Percentiles rank a stretch among this genome's conserved stretches.
These are phyloP conservation scores for Yamadazyma triangularis DNA, from an alignment of 1,139 yeast species.

Conservation along the genomic window DNA sequence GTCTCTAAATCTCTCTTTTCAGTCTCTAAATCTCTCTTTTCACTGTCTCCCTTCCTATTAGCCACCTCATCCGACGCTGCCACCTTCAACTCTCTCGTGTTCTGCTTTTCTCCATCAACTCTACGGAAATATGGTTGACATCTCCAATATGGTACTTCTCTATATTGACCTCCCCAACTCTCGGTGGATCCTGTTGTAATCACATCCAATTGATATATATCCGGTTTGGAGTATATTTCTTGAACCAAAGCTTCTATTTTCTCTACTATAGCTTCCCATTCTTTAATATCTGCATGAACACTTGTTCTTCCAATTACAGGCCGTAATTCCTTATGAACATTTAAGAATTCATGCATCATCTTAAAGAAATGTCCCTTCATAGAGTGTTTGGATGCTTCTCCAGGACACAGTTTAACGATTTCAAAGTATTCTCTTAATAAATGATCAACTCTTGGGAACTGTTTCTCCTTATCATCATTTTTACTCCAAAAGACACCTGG, in stretches of 20 bases:
- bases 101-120: slow-evolving; percentile 63
- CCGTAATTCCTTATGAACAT: slow-evolving; percentile 72
- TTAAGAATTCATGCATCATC: slow-evolving; percentile 71
- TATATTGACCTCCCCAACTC: slow-evolving; percentile 78
- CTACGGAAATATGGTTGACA: slow-evolving; percentile 93
- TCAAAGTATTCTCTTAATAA: slow-evolving; percentile 85
- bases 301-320: slow-evolving; percentile 60
- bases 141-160: slow-evolving; percentile 91
- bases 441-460: slow-evolving; percentile 81
- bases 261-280: slow-evolving; percentile 66
- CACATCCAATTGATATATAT: slow-evolving; percentile 45
- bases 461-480: slow-evolving; percentile 51
- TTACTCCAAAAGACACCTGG: slow-evolving; percentile 83
- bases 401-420: slow-evolving; percentile 62
- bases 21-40: too few relatives aligned
- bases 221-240: slow-evolving; percentile 43
- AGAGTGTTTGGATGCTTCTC: slow-evolving; percentile 70
- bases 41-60: slow-evolving; percentile 5
- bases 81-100: slow-evolving; percentile 35
- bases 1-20: too few relatives aligned
- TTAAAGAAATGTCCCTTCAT: slow-evolving; percentile 95
- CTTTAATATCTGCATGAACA: slow-evolving; percentile 44
- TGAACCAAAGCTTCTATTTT: slow-evolving; percentile 65
- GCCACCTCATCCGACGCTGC: slow-evolving; percentile 26
- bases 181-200: slow-evolving; percentile 52